These are phyloP conservation scores for Tremella yokohamensis DNA, from an alignment of 768 basidiomycete genomes.

Conservation along the genomic window DNA sequence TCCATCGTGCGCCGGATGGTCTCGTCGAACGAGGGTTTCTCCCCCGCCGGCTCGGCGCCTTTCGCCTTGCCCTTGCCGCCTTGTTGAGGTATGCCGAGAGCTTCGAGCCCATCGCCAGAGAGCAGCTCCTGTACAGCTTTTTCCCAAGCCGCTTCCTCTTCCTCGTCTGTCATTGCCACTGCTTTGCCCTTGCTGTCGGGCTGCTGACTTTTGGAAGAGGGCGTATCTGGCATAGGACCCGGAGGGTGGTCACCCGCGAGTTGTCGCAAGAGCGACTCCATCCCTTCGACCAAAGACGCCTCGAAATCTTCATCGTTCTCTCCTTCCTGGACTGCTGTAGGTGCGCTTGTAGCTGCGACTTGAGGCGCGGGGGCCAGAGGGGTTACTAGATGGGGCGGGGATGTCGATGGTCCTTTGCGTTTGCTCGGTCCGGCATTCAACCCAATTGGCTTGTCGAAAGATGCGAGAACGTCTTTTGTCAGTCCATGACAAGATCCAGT, in stretches of 20 bases:
- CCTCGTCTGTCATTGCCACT: constrained; percentile 21
- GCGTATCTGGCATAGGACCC: constrained; percentile 31
- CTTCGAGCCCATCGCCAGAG: constrained; percentile 40
- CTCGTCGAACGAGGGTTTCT: constrained; percentile 30
- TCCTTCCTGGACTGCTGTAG: constrained; percentile 10
- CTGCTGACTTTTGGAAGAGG: neutral
- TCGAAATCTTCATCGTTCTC: constrained; percentile 44
- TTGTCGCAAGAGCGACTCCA: constrained; percentile 45
- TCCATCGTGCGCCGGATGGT: constrained; percentile 34
- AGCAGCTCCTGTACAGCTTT: constrained; percentile 43
- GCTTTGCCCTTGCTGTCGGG: neutral
- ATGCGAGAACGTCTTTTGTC: constrained; percentile 41
- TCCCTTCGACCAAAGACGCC: constrained; percentile 43
- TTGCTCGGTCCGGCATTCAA: constrained; percentile 3
- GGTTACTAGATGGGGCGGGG: neutral
- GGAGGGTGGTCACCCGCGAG: constrained; percentile 43
- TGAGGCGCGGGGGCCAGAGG: neutral
- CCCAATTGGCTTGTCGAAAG: constrained; percentile 29
- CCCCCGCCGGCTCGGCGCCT: neutral
- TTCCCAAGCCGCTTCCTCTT: constrained; percentile 43
- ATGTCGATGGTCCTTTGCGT: neutral
- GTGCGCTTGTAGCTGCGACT: neutral
- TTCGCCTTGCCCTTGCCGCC: constrained; percentile 2
- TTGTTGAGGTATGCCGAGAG: constrained; percentile 32
- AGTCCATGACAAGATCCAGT: neutral